Conservation (phyloP, 75 land plant species). For the Pinus tabuliformis region DNA sequence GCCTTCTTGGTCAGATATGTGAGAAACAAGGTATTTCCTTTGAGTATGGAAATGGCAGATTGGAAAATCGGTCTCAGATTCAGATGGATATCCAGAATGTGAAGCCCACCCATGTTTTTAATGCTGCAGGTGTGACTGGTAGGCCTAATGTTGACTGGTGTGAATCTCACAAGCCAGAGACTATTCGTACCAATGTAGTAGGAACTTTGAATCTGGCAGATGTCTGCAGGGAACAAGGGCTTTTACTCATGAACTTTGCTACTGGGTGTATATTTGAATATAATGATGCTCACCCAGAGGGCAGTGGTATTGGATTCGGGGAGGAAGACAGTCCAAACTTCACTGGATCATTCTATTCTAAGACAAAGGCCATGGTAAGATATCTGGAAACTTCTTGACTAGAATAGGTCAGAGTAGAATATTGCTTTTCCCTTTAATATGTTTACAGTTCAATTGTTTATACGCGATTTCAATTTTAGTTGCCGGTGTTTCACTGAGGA, state of each 20-base stretch:
- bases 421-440: neutral
- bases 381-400: neutral
- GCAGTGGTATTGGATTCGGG: constrained; percentile 71
- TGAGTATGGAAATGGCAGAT: constrained; percentile 64
- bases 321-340: constrained; percentile 87
- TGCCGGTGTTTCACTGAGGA: neutral
- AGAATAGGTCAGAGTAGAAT: neutral
- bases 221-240: constrained; percentile 54
- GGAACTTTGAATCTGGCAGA: constrained; percentile 78
- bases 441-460: neutral
- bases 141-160: constrained; percentile 91
- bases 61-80: constrained; percentile 50
- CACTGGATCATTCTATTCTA: constrained; percentile 76
- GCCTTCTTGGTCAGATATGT: constrained; percentile 67
- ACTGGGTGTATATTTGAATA: constrained; percentile 89
- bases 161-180: constrained; percentile 72
- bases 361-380: constrained; percentile 83
- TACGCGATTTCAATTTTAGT: neutral
- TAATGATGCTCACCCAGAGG: constrained; percentile 50
- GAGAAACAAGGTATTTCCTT: constrained; percentile 51
- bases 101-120: constrained; percentile 79
- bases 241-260: constrained; percentile 71
- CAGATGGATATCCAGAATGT: constrained; percentile 41
- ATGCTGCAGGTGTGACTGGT: constrained; percentile 84
- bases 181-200: constrained; percentile 68